phyloP scores from a whole-genome alignment of 441 rosid species.

The Raphanus hybrid region DNA sequence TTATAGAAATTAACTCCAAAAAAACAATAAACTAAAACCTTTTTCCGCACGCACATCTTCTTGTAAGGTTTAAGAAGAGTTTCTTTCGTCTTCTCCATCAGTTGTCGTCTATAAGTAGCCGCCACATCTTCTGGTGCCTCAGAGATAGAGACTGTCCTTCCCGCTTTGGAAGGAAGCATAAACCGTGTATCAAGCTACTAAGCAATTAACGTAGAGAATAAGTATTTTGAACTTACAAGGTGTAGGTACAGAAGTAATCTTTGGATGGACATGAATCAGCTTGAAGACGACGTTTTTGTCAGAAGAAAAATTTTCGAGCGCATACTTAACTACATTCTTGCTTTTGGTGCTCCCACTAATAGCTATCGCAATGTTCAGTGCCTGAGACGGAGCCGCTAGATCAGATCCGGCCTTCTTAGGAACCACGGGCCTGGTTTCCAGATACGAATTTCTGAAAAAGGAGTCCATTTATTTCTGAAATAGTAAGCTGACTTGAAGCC shows the following conservation, averaged over 20 bases:
- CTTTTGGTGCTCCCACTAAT: conserved; percentile 65
- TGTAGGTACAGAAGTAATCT: conserved; percentile 69
- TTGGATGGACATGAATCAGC: conserved; percentile 71
- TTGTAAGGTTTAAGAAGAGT: conserved; percentile 68
- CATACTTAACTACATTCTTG: conserved; percentile 73
- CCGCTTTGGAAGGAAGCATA: conserved; percentile 55
- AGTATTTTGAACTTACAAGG: conserved; percentile 57
- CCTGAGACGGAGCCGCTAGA: conserved; percentile 43
- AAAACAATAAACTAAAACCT: conserved; percentile 49
- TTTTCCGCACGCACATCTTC: conserved; percentile 63
- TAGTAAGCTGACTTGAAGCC: not conserved
- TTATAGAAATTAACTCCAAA: no score
- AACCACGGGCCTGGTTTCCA: not conserved
- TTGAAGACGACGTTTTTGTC: conserved; percentile 58
- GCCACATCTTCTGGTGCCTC: conserved; percentile 84
- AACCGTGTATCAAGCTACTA: conserved; percentile 3
- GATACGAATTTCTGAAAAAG: conserved; percentile 21
- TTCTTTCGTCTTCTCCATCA: conserved; percentile 59
- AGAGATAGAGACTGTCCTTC: conserved; percentile 64
- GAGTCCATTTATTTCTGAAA: conserved; percentile 6
- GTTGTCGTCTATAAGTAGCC: conserved; percentile 66
- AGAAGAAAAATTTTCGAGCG: conserved; percentile 69
- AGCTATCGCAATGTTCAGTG: conserved; percentile 61
- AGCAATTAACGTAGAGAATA: conserved; percentile 6
- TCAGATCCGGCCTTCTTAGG: conserved; percentile 17